Evolutionary conservation across 2,329 filamentous ascomycete species (phyloP), one percentile per base, ranked within the genome.

Genomic region (Trichoderma citrinoviride): DNA sequence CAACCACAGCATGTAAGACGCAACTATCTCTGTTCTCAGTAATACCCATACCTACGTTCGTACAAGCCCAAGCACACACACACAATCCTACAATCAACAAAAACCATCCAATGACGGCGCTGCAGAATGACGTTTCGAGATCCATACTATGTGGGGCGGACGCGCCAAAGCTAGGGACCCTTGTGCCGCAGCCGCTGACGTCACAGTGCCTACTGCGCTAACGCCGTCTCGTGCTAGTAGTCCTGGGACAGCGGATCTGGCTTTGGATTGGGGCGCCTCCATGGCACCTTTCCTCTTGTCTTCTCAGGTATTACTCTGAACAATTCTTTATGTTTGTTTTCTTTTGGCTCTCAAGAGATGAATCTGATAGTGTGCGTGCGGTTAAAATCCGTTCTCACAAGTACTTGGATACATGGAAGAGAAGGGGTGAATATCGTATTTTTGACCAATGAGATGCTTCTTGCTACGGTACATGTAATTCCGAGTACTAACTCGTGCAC

Each of bases 111-210:
- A 61, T 61, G 23, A 19, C 58, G 33, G 19, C 49, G 46, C 58
- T 44, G 33, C 49, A 65, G 54, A 60, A 65, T 65, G 62, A 65
- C 54, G 62, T 60, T 60, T 50, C 25, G 46, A 27, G 54, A 29
- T 53, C 58, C 47, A 65, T 53, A 46, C 50, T 41, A 52, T 55
- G 37, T 55, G 61, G 61, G 53, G 7, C 25, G 7, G 19, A 27
- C 15, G 46, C 46, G 37, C 53, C 53, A 44, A 44, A 37, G 40
- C 55, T 47, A 53, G 47, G 37, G 54, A 58, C 56, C 64, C 43
- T 65, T 41, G 57, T 65, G 64, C 64, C 64, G 64, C 64, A 57
- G 52, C 57, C 64, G 33, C 64, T 61, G 64, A 65, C 64, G 64
- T 65, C 64, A 65, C 56, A 14, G 33, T 5, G 10, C 23, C 27